A percentile compares a stretch with the other conserved stretches of the same genome.
phyloP scores from a whole-genome alignment of 768 basidiomycete genomes.

The Pleurotus eryngii region DNA sequence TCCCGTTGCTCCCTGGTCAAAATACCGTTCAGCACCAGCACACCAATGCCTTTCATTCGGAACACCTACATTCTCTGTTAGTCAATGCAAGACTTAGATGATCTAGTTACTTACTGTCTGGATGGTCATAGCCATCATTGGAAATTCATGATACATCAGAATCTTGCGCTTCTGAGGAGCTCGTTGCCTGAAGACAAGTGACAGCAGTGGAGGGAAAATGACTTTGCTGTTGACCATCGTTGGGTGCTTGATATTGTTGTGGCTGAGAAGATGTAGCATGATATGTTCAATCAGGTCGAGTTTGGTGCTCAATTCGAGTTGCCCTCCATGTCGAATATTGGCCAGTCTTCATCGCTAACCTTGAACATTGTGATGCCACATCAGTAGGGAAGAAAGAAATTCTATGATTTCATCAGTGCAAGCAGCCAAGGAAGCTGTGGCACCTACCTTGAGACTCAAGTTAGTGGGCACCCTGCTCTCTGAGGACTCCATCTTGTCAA shows the following conservation, averaged over 20 bases:
- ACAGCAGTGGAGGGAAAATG: not conserved
- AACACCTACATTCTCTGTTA: not conserved
- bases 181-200: not conserved
- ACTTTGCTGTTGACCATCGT: not conserved
- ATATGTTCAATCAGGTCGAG: not conserved
- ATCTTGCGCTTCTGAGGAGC: conserved; percentile 1
- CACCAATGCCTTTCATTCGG: not conserved
- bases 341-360: not conserved
- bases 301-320: not conserved
- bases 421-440: no score
- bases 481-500: no score
- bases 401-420: no score
- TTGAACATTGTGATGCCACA: not conserved
- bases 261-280: not conserved
- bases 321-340: not conserved
- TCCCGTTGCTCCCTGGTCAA: not conserved
- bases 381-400: not conserved
- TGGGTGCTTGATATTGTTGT: not conserved
- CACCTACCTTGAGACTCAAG: not conserved
- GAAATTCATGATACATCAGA: conserved; percentile 8
- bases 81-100: no score
- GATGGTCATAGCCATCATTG: conserved; percentile 10
- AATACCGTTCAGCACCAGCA: not conserved
- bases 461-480: not conserved
- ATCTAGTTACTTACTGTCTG: conserved; percentile 8